Evolutionary conservation across 2,329 filamentous ascomycete species (phyloP).

Genomic region (Sarocladium strictum): DNA sequence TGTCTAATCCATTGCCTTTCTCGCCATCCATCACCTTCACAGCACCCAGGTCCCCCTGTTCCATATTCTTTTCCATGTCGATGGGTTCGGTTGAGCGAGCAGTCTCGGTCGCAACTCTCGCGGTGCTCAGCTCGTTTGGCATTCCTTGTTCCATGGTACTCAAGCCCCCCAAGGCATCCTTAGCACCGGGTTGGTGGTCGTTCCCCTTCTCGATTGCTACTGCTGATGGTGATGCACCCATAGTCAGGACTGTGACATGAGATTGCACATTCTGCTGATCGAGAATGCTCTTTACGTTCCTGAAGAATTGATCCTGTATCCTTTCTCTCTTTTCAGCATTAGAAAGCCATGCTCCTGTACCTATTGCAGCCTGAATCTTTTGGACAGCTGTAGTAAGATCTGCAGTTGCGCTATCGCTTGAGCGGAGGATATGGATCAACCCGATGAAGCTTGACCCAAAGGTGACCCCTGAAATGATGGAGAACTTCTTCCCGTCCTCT

Average conservation of each 20-base stretch:
- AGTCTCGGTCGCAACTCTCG: background rate
- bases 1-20: constrained; percentile 13
- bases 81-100: background rate
- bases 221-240: constrained; percentile 9
- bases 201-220: background rate
- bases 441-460: constrained; percentile 8
- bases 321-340: background rate
- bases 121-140: background rate
- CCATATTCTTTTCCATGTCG: background rate
- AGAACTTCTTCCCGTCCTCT: constrained; percentile 9
- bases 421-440: constrained; percentile 9
- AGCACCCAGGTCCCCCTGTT: constrained; percentile 1
- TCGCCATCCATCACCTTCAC: constrained; percentile 10
- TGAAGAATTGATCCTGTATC: constrained; percentile 11
- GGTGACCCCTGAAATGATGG: constrained; percentile 7
- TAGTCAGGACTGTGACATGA: constrained; percentile 12
- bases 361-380: constrained; percentile 2
- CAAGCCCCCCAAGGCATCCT: background rate
- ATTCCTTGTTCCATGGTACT: background rate
- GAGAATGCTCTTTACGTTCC: constrained; percentile 14
- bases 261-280: constrained; percentile 15
- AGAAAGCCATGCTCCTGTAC: background rate
- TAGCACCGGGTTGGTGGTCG: background rate
- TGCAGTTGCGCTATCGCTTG: background rate
- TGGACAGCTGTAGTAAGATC: background rate